phyloP scores from a whole-genome alignment of 75 land plant species.

The Chamaecyparis obtusa region DNA sequence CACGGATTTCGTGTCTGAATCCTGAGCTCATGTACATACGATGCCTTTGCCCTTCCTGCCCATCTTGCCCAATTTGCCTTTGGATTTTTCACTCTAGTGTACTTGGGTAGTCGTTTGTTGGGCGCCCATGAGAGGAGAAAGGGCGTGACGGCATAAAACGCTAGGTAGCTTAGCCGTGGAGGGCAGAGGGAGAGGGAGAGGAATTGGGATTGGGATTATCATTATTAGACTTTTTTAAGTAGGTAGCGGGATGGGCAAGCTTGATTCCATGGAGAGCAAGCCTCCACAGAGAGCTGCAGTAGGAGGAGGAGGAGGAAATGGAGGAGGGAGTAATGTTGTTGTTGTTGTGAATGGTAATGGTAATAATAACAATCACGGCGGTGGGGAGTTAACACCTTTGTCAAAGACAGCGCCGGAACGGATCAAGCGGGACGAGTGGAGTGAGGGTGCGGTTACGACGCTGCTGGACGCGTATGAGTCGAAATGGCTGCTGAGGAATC shows the following conservation, averaged over 20 bases:
- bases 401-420: constrained; percentile 9
- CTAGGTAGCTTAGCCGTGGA: not conserved
- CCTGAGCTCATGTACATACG: no score
- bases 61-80: no score
- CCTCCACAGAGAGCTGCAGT: not conserved
- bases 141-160: not conserved
- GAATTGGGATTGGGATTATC: not conserved
- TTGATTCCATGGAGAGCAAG: constrained; percentile 9
- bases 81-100: no score
- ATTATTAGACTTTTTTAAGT: not conserved
- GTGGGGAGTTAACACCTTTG: not conserved
- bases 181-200: no score
- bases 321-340: constrained; percentile 6
- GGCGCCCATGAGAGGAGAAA: not conserved
- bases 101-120: not conserved
- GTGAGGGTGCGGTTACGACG: constrained; percentile 44
- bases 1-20: no score
- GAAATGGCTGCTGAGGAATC: constrained; percentile 55
- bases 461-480: constrained; percentile 59
- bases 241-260: constrained; percentile 8
- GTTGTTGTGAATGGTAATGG: not conserved
- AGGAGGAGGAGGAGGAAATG: not conserved
- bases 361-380: not conserved
- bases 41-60: no score
- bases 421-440: constrained; percentile 54